These are phyloP conservation scores for Asclepias syriaca DNA, from an alignment of 257 asterid species.

Conservation along the genomic window DNA sequence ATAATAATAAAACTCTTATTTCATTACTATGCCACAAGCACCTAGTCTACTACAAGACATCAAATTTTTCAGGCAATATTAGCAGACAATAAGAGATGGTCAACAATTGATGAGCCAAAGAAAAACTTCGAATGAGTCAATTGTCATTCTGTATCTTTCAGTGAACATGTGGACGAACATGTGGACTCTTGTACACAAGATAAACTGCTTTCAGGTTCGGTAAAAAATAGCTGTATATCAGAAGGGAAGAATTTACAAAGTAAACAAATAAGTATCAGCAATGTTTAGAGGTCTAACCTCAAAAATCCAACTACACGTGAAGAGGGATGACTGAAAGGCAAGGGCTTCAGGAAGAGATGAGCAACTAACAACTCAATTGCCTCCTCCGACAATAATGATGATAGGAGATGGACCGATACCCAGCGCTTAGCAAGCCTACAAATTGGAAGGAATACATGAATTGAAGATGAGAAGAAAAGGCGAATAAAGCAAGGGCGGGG, in stretches of 20 bases:
- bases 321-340: slow-evolving; percentile 69
- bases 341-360: slow-evolving; percentile 70
- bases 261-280: neutral
- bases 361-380: slow-evolving; percentile 93
- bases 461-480: neutral
- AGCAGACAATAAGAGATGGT: neutral
- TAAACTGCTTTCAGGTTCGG: neutral
- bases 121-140: neutral
- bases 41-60: neutral
- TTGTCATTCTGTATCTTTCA: neutral
- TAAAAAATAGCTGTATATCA: neutral
- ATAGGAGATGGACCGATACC: slow-evolving; percentile 90
- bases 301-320: slow-evolving; percentile 87
- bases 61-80: neutral
- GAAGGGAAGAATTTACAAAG: neutral
- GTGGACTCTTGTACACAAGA: neutral
- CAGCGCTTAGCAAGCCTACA: slow-evolving; percentile 96
- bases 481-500: slow-evolving; percentile 9
- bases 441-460: slow-evolving; percentile 8
- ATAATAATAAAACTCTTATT: neutral
- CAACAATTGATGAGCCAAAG: neutral
- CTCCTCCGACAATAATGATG: slow-evolving; percentile 68
- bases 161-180: too few species aligned
- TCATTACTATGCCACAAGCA: neutral
- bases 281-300: slow-evolving; percentile 41